These are phyloP conservation scores for Calonectria pseudoturangicola DNA, from an alignment of 2,329 filamentous ascomycete species.

Conservation along the genomic window DNA sequence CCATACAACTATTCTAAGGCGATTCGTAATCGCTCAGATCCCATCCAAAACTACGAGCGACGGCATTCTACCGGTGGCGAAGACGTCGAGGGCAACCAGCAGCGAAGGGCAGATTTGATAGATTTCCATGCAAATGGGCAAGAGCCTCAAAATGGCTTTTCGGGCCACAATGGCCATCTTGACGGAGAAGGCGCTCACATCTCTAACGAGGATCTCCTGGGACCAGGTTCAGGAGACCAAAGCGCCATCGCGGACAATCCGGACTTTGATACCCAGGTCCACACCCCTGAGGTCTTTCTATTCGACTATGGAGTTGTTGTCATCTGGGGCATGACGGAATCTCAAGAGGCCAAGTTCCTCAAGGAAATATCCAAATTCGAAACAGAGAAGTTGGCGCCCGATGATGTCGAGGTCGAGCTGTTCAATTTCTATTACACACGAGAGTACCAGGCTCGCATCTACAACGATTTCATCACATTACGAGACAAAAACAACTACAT, in stretches of 20 bases:
- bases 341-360: slow-evolving; percentile 91
- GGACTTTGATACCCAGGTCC: slow-evolving; percentile 90
- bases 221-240: slow-evolving; percentile 59
- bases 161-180: slow-evolving; percentile 48
- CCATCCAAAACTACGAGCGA: slow-evolving; percentile 74
- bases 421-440: slow-evolving; percentile 99
- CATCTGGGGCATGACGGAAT: slow-evolving; percentile 97
- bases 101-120: slow-evolving; percentile 77
- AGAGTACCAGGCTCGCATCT: slow-evolving; percentile 98
- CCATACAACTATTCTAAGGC: slow-evolving; percentile 86
- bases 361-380: slow-evolving; percentile 97
- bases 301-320: slow-evolving; percentile 99
- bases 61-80: slow-evolving; percentile 86
- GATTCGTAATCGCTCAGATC: slow-evolving; percentile 55
- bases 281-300: slow-evolving; percentile 95
- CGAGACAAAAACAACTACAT: slow-evolving; percentile 97
- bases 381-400: slow-evolving; percentile 88
- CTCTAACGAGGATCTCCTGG: slow-evolving; percentile 59
- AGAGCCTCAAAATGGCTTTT: slow-evolving; percentile 56
- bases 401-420: slow-evolving; percentile 95
- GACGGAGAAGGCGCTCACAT: slow-evolving; percentile 54
- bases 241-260: slow-evolving; percentile 68
- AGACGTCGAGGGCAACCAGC: slow-evolving; percentile 61
- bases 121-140: slow-evolving; percentile 70
- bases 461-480: slow-evolving; percentile 98